Evolutionary conservation across 139 green algal species (phyloP).

Genomic region (Edaphochlamys debaryana): DNA sequence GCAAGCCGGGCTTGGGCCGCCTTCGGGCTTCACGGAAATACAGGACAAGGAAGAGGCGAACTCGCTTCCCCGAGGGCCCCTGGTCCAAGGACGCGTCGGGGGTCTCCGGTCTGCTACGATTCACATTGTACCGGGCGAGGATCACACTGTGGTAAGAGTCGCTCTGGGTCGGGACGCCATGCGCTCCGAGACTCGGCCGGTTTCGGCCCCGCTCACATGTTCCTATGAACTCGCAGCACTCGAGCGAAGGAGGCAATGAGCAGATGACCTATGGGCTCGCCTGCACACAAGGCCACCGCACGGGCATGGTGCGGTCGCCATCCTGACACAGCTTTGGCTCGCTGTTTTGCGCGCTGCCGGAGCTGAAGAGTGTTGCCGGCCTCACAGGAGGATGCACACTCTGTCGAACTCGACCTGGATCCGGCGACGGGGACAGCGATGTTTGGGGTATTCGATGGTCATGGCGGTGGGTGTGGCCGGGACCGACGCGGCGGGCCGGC

Average conservation of each 20-base stretch:
- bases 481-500: no score
- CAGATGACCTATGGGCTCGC: constrained; percentile 10
- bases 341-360: no score
- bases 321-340: no score
- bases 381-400: constrained; percentile 45
- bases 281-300: constrained; percentile 33
- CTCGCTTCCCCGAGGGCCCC: constrained; percentile 7
- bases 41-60: background rate
- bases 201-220: no score
- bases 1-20: constrained; percentile 15
- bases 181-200: no score
- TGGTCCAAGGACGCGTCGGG: constrained; percentile 4
- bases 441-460: constrained; percentile 26
- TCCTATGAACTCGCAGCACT: constrained; percentile 34
- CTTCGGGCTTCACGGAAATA: background rate
- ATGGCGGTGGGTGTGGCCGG: constrained; percentile 14
- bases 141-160: constrained; percentile 35
- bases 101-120: constrained; percentile 17
- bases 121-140: constrained; percentile 34
- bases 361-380: no score
- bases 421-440: background rate
- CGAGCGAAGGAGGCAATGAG: constrained; percentile 38
- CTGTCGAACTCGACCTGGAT: constrained; percentile 43
- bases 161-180: no score
- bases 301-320: constrained; percentile 27